Conservation (phyloP, 176 grass and related monocot species). For the Metroxylon sagu region DNA sequence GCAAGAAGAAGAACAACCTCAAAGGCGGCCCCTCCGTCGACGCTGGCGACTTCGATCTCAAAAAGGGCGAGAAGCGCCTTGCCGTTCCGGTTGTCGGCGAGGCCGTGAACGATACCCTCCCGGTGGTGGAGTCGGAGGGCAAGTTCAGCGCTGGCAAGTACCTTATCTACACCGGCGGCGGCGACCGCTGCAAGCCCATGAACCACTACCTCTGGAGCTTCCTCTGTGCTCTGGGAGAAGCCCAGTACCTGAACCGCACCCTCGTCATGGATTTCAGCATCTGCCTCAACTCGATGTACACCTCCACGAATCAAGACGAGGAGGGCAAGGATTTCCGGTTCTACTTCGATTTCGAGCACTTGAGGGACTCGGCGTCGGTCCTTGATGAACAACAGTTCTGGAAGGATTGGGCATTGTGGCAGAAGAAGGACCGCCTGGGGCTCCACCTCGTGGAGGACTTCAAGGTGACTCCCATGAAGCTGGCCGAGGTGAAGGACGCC, state of each 20-base stretch:
- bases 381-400: slow-evolving; percentile 77
- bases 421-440: slow-evolving; percentile 53
- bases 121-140: slow-evolving; percentile 60
- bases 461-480: slow-evolving; percentile 67
- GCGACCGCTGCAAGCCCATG: slow-evolving; percentile 95
- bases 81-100: slow-evolving; percentile 50
- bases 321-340: slow-evolving; percentile 79
- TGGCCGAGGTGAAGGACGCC: slow-evolving; percentile 51
- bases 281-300: slow-evolving; percentile 65
- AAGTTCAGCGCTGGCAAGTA: slow-evolving; percentile 52
- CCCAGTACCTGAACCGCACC: slow-evolving; percentile 76
- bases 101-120: slow-evolving; percentile 69
- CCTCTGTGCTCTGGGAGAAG: slow-evolving; percentile 73
- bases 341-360: slow-evolving; percentile 89
- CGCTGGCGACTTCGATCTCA: slow-evolving; percentile 19
- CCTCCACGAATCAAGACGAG: slow-evolving; percentile 48
- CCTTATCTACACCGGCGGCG: slow-evolving; percentile 76
- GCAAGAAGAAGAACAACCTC: slow-evolving; percentile 46
- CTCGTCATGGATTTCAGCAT: slow-evolving; percentile 78
- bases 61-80: slow-evolving; percentile 26
- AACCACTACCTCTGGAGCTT: slow-evolving; percentile 89
- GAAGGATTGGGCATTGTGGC: slow-evolving; percentile 67
- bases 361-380: slow-evolving; percentile 64
- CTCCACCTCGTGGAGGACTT: slow-evolving; percentile 74
- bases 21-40: slow-evolving; percentile 26